Conservation (phyloP, 192 early-diverging fungal species). For the Umbelopsis ramanniana region DNA sequence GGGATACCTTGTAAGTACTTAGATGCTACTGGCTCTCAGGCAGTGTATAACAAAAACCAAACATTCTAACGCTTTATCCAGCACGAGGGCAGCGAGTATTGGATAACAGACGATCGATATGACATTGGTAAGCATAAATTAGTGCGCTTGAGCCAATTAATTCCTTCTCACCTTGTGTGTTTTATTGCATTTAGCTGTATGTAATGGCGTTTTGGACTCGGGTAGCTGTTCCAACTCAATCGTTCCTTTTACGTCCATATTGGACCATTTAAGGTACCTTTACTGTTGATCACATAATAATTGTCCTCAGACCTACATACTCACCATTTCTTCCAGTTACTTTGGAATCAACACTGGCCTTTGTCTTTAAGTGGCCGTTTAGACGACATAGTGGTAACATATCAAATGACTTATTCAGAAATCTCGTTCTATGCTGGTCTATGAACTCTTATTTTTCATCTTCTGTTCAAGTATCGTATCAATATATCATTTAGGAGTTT, state of each 20-base stretch:
- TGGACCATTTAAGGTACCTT: constrained; percentile 32
- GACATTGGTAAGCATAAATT: constrained; percentile 21
- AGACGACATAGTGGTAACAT: background rate
- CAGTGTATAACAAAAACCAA: too few species aligned
- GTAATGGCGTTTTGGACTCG: constrained; percentile 23
- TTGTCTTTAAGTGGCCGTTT: background rate
- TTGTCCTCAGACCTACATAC: background rate
- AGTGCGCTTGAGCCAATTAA: too few species aligned
- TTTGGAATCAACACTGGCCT: constrained; percentile 14
- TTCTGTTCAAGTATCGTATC: too few species aligned
- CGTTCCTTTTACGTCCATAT: constrained; percentile 16
- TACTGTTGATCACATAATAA: background rate
- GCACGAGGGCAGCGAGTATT: constrained; percentile 34
- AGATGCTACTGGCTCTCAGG: too few species aligned
- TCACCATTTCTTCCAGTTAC: background rate
- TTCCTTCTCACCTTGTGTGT: background rate
- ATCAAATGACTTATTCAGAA: too few species aligned
- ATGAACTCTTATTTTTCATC: too few species aligned
- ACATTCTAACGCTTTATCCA: background rate
- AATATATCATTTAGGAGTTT: too few species aligned
- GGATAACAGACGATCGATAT: constrained; percentile 21
- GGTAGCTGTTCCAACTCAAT: constrained; percentile 30
- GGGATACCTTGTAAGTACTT: constrained; percentile 22
- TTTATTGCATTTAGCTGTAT: constrained; percentile 13
- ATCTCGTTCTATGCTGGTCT: too few species aligned